Conservation (phyloP, 306 rosid species). For the Boehmeria nivea region DNA sequence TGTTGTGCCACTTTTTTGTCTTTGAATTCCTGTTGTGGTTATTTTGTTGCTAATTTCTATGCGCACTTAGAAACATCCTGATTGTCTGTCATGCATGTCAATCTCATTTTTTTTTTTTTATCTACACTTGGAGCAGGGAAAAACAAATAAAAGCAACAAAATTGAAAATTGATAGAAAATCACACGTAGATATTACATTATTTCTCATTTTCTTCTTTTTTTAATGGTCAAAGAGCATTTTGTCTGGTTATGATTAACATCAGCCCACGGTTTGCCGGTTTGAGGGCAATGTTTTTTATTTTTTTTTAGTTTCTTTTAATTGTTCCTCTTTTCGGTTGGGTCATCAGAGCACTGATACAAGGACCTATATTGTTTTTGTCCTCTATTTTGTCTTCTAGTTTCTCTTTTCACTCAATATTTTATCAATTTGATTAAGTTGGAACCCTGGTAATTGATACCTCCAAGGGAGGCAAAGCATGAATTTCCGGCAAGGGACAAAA, state of each 20-base stretch:
- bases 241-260: slow-evolving; percentile 24
- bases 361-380: slow-evolving; percentile 20
- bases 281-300: slow-evolving; percentile 24
- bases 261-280: slow-evolving; percentile 27
- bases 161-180: not conserved
- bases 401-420: slow-evolving; percentile 29
- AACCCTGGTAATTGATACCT: slow-evolving; percentile 52
- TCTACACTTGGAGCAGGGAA: not conserved
- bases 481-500: slow-evolving; percentile 79
- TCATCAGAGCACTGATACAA: slow-evolving; percentile 25
- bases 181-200: not conserved
- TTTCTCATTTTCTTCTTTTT: not conserved
- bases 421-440: slow-evolving; percentile 39
- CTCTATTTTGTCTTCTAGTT: slow-evolving; percentile 32
- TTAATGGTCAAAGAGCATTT: slow-evolving; percentile 18
- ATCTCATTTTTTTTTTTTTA: slow-evolving; percentile 1
- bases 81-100: slow-evolving; percentile 1
- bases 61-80: not conserved
- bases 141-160: too few species aligned
- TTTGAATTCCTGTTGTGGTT: not conserved
- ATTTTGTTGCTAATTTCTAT: not conserved
- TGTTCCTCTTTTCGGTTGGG: not conserved
- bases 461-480: slow-evolving; percentile 74
- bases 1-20: not conserved
- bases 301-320: not conserved